phyloP scores from a whole-genome alignment of 148 eudicot species.

The Rhododendron molle region DNA sequence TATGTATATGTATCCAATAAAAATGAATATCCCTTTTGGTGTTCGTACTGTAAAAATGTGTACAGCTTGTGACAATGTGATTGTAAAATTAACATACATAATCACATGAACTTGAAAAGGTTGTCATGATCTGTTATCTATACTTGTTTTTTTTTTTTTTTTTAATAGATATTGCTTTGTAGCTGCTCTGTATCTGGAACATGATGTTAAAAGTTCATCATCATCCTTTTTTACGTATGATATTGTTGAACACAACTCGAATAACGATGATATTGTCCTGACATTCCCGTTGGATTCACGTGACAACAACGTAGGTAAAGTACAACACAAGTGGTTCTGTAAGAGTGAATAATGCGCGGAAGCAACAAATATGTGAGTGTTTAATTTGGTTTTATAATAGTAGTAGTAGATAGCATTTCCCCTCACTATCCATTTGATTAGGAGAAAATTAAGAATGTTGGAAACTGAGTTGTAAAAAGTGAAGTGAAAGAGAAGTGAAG shows the following conservation, averaged over 20 bases:
- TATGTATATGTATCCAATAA: background rate
- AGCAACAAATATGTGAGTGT: background rate
- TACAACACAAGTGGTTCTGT: background rate
- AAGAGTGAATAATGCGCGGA: background rate
- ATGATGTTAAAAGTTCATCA: background rate
- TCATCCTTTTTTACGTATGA: background rate
- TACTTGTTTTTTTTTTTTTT: background rate
- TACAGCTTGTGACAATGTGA: background rate
- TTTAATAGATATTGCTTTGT: background rate
- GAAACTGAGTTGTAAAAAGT: background rate
- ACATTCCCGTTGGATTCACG: background rate
- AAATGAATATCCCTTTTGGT: background rate
- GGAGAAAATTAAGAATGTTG: background rate
- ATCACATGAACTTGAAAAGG: background rate
- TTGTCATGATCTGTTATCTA: background rate
- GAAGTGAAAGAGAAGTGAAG: background rate
- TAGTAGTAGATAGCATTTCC: background rate
- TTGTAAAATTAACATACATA: background rate
- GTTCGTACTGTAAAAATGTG: background rate
- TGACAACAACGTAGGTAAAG: background rate
- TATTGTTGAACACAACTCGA: background rate
- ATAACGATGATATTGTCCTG: background rate
- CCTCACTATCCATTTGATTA: background rate
- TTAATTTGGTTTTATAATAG: background rate
- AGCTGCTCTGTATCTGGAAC: background rate